phyloP scores from a whole-genome alignment of 2,329 filamentous ascomycete genomes.

The Sporothrix sp. region DNA sequence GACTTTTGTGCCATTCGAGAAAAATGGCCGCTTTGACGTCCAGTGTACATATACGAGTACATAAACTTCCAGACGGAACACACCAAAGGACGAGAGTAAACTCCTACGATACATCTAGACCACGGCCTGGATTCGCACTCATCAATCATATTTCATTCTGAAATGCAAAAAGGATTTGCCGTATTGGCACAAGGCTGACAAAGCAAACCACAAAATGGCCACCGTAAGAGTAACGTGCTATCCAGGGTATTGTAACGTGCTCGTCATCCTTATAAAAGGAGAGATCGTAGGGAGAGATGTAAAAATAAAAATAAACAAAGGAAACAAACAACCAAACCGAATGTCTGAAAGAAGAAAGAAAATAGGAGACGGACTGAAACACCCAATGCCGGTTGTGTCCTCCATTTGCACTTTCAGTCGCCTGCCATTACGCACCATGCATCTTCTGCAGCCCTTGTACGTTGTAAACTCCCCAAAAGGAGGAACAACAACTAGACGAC shows the following conservation, averaged over 20 bases:
- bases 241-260: slow-evolving; percentile 11
- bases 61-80: no score
- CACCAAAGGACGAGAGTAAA: no score
- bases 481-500: not conserved
- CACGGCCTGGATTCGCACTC: no score
- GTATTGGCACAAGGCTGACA: no score
- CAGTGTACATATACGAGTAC: no score
- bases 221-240: not conserved
- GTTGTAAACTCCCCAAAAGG: not conserved
- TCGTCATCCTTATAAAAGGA: not conserved
- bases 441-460: no score
- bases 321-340: not conserved
- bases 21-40: no score
- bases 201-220: not conserved
- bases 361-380: not conserved
- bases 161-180: not conserved
- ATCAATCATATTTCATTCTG: no score
- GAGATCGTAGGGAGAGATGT: not conserved
- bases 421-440: not conserved
- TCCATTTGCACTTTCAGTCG: not conserved
- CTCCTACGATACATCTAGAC: no score
- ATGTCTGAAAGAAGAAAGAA: not conserved
- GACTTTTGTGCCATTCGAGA: no score
- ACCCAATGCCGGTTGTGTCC: not conserved
- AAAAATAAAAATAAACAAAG: not conserved